Evolutionary conservation across 2,329 filamentous ascomycete genomes (phyloP).

Genomic region (Alternaria gansuensis): DNA sequence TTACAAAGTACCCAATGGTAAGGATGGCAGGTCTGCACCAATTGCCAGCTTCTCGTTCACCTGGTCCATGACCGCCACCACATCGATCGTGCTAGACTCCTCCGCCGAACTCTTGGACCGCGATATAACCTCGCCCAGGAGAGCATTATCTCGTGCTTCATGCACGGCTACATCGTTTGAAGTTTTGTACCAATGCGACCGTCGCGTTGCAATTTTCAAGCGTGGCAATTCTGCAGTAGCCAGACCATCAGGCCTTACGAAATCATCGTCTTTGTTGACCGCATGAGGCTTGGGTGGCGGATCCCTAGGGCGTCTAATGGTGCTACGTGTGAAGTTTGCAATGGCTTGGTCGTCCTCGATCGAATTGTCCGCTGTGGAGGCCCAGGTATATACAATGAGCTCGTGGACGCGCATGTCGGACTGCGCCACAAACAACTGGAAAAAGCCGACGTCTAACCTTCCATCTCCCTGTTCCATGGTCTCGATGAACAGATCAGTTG

Average conservation of each 20-base stretch:
- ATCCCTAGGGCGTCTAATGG: constrained; percentile 16
- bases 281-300: constrained; percentile 5
- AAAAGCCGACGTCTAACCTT: constrained; percentile 34
- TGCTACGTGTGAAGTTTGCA: constrained; percentile 32
- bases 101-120: not conserved
- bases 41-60: constrained; percentile 26
- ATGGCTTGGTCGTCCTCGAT: constrained; percentile 14
- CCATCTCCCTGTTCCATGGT: constrained; percentile 36
- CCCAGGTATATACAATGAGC: constrained; percentile 28
- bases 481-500: constrained; percentile 33
- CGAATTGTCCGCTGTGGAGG: constrained; percentile 8
- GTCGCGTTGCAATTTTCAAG: constrained; percentile 20
- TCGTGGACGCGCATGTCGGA: constrained; percentile 42
- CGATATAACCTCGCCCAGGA: constrained; percentile 29
- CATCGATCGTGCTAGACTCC: constrained; percentile 17
- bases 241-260: constrained; percentile 42
- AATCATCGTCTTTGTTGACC: constrained; percentile 36
- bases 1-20: constrained; percentile 38
- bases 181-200: constrained; percentile 6
- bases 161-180: not conserved
- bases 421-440: constrained; percentile 35
- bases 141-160: constrained; percentile 18
- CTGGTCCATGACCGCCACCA: constrained; percentile 24
- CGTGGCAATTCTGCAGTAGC: constrained; percentile 20
- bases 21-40: constrained; percentile 10